Evolutionary conservation across 2,329 filamentous ascomycete species (phyloP), one percentile per base, ranked within the genome.

Genomic region (Epichloe sibirici): DNA sequence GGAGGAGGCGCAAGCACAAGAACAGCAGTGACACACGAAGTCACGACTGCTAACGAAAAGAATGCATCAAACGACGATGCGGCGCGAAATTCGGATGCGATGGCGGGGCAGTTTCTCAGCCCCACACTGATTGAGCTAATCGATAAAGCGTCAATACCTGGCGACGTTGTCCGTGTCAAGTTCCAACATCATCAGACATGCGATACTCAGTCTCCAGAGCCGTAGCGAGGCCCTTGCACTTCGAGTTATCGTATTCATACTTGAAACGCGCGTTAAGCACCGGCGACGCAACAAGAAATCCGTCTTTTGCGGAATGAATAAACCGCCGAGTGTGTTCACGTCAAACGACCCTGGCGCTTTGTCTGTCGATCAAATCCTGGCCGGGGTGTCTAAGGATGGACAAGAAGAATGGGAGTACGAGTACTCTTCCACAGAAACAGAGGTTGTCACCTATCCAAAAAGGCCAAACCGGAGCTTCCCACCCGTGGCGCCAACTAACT

Each of bases 391-490:
- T 25, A 55, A 56, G 9, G 69, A 71, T 31, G 74, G 73, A 5
- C 71, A 81, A 54, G 77, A 83, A 48, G 79, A 82, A 49, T 85
- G 79, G 79, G 81, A 85, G 60, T 84, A 83, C 57, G 81, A 85
- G 58, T 85, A 85, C 60, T 84, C 81, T 0, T 66, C 70, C 3
- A 82, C 78, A 0, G 80, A 85, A 60, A 82, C 74, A 13, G 81
- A 85, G 71, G 81, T 79, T 21, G 15, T 46, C 31, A 43, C 11
- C 47, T 11, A 21, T 37, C 7, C 8, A 25, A 23, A 23, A 23
- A 23, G 23, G 23, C 23, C 23, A 31, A 31, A 31, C 9, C 46
- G 12, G 35, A 28, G 37, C 37, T 39, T 11, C 37, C 6, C 37
- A n/a, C 4, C 11, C 37, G 15, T n/a, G 37, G 12, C 21, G 6